Evolutionary conservation across 2,329 filamentous ascomycete species (phyloP).

Genomic region (Nigrospora oryzae): DNA sequence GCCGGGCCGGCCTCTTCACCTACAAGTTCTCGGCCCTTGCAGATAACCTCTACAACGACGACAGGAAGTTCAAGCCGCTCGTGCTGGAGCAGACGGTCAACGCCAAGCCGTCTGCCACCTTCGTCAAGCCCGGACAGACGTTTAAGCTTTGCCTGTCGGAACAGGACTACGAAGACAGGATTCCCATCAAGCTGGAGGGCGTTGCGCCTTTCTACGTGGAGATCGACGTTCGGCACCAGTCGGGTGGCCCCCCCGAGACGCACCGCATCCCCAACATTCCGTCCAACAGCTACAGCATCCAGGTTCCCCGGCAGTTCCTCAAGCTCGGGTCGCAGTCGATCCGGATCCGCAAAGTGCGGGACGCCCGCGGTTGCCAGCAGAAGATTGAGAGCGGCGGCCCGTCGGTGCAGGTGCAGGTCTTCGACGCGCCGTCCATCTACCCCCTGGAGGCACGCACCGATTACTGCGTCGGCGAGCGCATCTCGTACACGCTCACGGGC

Average conservation of each 20-base stretch:
- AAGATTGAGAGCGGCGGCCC: conserved; percentile 64
- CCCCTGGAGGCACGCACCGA: conserved; percentile 76
- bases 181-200: conserved; percentile 79
- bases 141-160: conserved; percentile 94
- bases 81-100: conserved; percentile 77
- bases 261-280: conserved; percentile 76
- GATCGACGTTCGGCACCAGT: conserved; percentile 87
- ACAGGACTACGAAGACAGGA: conserved; percentile 71
- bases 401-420: conserved; percentile 83
- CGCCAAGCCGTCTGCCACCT: conserved; percentile 71
- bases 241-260: conserved; percentile 68
- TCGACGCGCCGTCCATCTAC: conserved; percentile 85
- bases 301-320: conserved; percentile 76
- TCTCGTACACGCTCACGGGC: conserved; percentile 85
- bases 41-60: conserved; percentile 78
- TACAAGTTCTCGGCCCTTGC: conserved; percentile 80
- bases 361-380: conserved; percentile 77
- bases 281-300: conserved; percentile 65
- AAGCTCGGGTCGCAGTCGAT: conserved; percentile 85
- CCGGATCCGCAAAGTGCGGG: conserved; percentile 81
- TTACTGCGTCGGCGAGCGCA: conserved; percentile 92
- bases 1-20: conserved; percentile 71
- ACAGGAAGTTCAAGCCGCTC: conserved; percentile 57
- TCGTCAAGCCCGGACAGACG: conserved; percentile 78
- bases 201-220: conserved; percentile 84